These are phyloP conservation scores for Paramecium tetraurelia DNA, from an alignment of 73 alveolate genomes.

Conservation along the genomic window DNA sequence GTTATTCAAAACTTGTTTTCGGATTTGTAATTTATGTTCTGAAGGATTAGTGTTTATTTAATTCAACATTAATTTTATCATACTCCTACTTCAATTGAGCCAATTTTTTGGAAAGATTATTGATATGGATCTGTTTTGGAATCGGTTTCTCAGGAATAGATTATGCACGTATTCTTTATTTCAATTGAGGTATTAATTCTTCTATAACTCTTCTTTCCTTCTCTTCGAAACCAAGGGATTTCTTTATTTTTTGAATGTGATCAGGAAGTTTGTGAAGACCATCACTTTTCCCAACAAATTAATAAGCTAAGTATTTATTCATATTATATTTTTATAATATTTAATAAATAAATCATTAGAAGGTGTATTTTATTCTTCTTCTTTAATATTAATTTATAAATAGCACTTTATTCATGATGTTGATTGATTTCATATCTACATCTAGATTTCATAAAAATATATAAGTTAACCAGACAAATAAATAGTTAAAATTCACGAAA, in stretches of 20 bases:
- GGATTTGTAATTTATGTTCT: background rate
- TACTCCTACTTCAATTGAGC: background rate
- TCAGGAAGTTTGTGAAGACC: slow-evolving; percentile 6
- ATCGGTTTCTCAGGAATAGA: slow-evolving; percentile 38
- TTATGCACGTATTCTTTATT: slow-evolving; percentile 21
- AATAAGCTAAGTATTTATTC: slow-evolving; percentile 42
- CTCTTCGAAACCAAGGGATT: background rate
- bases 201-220: slow-evolving; percentile 14
- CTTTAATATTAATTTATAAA: too few relatives aligned
- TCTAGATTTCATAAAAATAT: background rate
- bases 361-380: background rate
- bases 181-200: slow-evolving; percentile 10
- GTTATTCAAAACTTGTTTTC: slow-evolving; percentile 34
- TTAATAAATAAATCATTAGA: background rate
- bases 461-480: too few relatives aligned
- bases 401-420: too few relatives aligned
- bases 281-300: slow-evolving; percentile 44
- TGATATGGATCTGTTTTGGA: background rate
- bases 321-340: background rate
- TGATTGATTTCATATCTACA: background rate
- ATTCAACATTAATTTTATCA: slow-evolving; percentile 18
- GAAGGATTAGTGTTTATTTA: background rate
- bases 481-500: background rate
- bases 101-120: background rate
- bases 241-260: background rate